phyloP scores from a whole-genome alignment of 225 moss, liverwort and hornwort genomes.

The Physcomitrium patens region DNA sequence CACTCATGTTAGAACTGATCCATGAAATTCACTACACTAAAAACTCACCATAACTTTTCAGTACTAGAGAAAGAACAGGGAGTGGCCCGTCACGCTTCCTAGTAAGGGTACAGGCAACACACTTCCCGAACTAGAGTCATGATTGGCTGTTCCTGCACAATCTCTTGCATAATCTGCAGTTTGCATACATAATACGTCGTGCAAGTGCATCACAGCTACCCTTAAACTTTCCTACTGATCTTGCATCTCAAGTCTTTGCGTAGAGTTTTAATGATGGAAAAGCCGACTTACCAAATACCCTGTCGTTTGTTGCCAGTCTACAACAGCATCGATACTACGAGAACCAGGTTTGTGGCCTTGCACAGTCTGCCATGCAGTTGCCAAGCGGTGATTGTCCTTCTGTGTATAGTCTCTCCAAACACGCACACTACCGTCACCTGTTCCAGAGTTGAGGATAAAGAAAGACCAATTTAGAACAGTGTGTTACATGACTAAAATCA shows the following conservation, averaged over 20 bases:
- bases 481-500: neutral
- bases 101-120: too few species aligned
- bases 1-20: constrained; percentile 12
- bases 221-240: too few species aligned
- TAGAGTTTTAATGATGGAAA: neutral
- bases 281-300: constrained; percentile 76
- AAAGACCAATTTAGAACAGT: constrained; percentile 6
- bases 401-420: constrained; percentile 97
- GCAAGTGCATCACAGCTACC: too few species aligned
- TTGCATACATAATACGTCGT: too few species aligned
- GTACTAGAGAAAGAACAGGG: too few species aligned
- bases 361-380: constrained; percentile 95
- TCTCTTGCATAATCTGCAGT: too few species aligned
- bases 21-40: constrained; percentile 1
- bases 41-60: neutral
- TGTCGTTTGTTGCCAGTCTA: constrained; percentile 95
- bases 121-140: too few species aligned
- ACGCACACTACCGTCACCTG: constrained; percentile 95
- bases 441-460: constrained; percentile 5
- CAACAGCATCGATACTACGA: constrained; percentile 86
- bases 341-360: constrained; percentile 95
- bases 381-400: constrained; percentile 75
- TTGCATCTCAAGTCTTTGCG: neutral
- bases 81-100: too few species aligned
- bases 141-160: too few species aligned